A percentile compares a stretch with the other conserved stretches of the same genome.
These are phyloP conservation scores for Aspergillus saccharolyticus DNA, from an alignment of 495 filamentous ascomycete genomes.

Conservation along the genomic window DNA sequence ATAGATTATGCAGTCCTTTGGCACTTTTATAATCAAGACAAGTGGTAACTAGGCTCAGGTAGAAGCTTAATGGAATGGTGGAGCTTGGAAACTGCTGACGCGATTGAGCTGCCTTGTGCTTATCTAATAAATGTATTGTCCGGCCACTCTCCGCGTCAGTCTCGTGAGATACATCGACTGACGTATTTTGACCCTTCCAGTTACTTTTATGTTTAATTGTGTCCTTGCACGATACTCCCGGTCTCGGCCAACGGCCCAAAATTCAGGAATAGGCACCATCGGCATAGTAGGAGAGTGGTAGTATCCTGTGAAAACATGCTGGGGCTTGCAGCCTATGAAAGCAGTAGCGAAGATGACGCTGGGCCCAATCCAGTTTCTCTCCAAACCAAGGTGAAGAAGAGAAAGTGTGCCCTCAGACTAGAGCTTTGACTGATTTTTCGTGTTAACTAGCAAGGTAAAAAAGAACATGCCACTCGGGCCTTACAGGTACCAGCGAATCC, in stretches of 20 bases:
- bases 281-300: background rate
- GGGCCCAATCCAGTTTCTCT: slow-evolving; percentile 15
- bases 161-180: too few relatives aligned
- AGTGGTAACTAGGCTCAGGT: background rate
- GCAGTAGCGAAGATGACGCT: slow-evolving; percentile 71
- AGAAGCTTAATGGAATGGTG: background rate
- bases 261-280: too few relatives aligned
- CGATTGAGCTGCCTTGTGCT: slow-evolving; percentile 40
- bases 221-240: background rate
- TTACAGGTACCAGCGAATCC: slow-evolving; percentile 7
- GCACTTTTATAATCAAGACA: background rate
- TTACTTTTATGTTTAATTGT: background rate
- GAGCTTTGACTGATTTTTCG: slow-evolving; percentile 1
- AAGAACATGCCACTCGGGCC: slow-evolving; percentile 4
- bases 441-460: slow-evolving; percentile 6
- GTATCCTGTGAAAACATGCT: slow-evolving; percentile 44
- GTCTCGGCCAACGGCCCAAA: too few relatives aligned
- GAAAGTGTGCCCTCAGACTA: background rate
- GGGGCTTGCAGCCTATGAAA: slow-evolving; percentile 65
- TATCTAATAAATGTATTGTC: slow-evolving; percentile 26
- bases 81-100: slow-evolving; percentile 28
- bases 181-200: background rate
- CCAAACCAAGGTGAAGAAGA: slow-evolving; percentile 17
- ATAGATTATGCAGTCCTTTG: background rate
- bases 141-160: background rate